phyloP scores from a whole-genome alignment of 805 yeast genomes.

The Monosporozyma servazzii region DNA sequence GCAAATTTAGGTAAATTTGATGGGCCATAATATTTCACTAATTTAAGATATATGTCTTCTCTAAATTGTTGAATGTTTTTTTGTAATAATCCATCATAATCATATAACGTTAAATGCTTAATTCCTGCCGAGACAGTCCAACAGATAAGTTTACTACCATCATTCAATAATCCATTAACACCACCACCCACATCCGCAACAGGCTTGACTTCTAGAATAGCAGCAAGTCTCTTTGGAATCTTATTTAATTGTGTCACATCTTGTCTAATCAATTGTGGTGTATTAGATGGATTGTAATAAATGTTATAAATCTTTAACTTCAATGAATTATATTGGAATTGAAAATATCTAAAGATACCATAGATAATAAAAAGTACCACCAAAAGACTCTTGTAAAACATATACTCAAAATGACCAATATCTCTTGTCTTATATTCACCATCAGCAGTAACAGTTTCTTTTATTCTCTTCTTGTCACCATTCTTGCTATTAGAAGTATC shows the following conservation, averaged over 20 bases:
- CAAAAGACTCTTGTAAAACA: constrained; percentile 40
- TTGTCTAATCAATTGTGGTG: constrained; percentile 79
- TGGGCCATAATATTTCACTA: constrained; percentile 67
- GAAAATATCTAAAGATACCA: constrained; percentile 45
- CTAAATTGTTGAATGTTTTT: constrained; percentile 46
- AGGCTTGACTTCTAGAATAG: constrained; percentile 62
- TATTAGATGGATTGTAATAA: constrained; percentile 59
- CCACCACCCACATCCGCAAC: constrained; percentile 89
- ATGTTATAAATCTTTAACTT: constrained; percentile 50
- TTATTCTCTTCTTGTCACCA: background rate
- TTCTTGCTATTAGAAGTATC: constrained; percentile 3
- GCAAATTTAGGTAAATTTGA: constrained; percentile 53
- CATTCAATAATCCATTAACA: constrained; percentile 65
- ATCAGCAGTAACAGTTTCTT: constrained; percentile 2
- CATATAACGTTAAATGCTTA: constrained; percentile 63
- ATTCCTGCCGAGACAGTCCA: constrained; percentile 93
- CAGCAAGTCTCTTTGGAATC: constrained; percentile 68
- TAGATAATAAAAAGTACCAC: constrained; percentile 45
- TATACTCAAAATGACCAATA: constrained; percentile 15
- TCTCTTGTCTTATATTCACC: constrained; percentile 12
- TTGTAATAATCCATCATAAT: constrained; percentile 62
- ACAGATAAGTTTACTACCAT: constrained; percentile 65
- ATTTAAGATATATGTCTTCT: constrained; percentile 45
- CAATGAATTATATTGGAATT: constrained; percentile 42
- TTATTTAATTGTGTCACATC: constrained; percentile 69